Conservation (phyloP, 2,329 filamentous ascomycete species). For the Ceratocystiopsis minuta region DNA sequence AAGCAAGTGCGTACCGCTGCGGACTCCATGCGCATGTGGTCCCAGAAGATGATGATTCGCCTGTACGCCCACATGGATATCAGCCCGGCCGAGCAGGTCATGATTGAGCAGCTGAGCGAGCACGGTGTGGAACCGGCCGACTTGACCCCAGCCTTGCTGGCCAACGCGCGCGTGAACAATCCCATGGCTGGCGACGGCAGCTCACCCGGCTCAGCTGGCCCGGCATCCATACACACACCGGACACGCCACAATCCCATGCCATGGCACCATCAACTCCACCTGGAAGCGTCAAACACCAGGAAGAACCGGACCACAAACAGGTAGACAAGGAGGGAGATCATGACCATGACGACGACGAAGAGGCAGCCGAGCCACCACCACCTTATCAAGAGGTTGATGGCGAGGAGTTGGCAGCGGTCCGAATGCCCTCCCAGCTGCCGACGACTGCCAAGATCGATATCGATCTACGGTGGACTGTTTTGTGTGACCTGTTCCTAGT, state of each 20-base stretch:
- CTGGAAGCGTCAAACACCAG: neutral
- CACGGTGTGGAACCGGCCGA: slow-evolving; percentile 79
- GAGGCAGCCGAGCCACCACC: slow-evolving; percentile 32
- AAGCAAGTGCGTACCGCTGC: slow-evolving; percentile 52
- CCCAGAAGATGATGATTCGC: slow-evolving; percentile 94
- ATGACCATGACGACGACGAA: slow-evolving; percentile 20
- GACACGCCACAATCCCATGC: neutral
- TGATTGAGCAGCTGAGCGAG: slow-evolving; percentile 92
- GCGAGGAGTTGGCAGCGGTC: slow-evolving; percentile 59
- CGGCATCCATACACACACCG: neutral
- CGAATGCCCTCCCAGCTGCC: slow-evolving; percentile 70
- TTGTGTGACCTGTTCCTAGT: slow-evolving; percentile 90
- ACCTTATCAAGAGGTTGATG: slow-evolving; percentile 43
- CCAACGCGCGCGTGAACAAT: slow-evolving; percentile 84
- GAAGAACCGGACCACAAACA: neutral
- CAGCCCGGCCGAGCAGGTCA: slow-evolving; percentile 74
- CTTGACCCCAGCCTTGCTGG: slow-evolving; percentile 71
- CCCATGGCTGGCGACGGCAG: slow-evolving; percentile 47
- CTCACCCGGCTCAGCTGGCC: slow-evolving; percentile 1
- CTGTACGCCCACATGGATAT: slow-evolving; percentile 96
- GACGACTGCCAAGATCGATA: slow-evolving; percentile 69
- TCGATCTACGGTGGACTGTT: slow-evolving; percentile 92
- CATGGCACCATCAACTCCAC: neutral
- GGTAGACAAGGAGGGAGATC: neutral
- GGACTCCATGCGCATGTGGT: slow-evolving; percentile 85